phyloP scores from a whole-genome alignment of 371 early-diverging fungal species.

The Rhizomucor pusillus region DNA sequence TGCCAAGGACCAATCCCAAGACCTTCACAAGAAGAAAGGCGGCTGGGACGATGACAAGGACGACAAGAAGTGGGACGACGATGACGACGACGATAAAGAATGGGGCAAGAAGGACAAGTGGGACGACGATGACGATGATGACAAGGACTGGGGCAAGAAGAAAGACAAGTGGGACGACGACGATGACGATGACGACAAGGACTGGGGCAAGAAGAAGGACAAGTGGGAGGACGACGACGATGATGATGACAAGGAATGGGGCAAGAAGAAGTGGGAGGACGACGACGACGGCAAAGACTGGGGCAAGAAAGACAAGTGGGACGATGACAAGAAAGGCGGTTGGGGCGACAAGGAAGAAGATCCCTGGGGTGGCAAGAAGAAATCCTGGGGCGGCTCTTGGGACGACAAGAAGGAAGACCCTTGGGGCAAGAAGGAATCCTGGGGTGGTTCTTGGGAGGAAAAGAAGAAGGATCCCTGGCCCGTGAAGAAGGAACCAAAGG shows the following conservation, averaged over 20 bases:
- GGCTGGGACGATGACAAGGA: slow-evolving; percentile 10
- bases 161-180: slow-evolving; percentile 6
- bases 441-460: slow-evolving; percentile 1
- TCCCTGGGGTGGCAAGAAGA: not conserved
- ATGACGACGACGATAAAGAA: slow-evolving; percentile 12
- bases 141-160: slow-evolving; percentile 4
- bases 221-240: slow-evolving; percentile 9
- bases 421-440: slow-evolving; percentile 3
- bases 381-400: not conserved
- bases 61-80: slow-evolving; percentile 8
- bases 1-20: not conserved
- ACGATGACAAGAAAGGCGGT: slow-evolving; percentile 10
- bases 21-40: slow-evolving; percentile 14
- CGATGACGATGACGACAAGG: slow-evolving; percentile 7
- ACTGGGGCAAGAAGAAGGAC: not conserved
- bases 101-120: slow-evolving; percentile 1
- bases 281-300: slow-evolving; percentile 5
- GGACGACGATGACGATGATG: slow-evolving; percentile 3
- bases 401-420: slow-evolving; percentile 1
- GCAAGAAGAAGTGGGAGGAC: slow-evolving; percentile 1
- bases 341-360: slow-evolving; percentile 5
- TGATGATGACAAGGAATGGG: not conserved
- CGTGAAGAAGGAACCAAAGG: slow-evolving; percentile 2
- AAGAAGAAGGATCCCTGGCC: not conserved
- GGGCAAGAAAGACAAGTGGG: slow-evolving; percentile 15